Evolutionary conservation across 768 basidiomycete genomes (phyloP), one percentile per base, ranked within the genome.

Genomic region (Auricularia sp.): DNA sequence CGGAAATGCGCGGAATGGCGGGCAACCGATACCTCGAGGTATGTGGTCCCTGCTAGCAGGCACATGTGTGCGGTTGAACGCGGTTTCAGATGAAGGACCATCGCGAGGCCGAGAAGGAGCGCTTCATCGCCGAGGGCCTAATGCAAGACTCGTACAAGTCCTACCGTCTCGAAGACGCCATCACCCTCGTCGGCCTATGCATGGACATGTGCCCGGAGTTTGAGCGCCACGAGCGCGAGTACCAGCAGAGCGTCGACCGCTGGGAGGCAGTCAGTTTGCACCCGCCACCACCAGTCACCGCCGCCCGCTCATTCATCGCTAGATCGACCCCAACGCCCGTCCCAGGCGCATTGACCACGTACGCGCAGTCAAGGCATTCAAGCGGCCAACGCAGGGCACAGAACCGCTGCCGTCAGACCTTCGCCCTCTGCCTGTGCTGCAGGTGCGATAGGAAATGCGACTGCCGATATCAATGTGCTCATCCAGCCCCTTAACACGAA

Each of bases 201-300:
- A 76, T 81, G 77, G 88, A 91, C 66, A 97, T 98, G 94, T 98
- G 95, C 72, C 94, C 95, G 2, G 85, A 89, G 51, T 97, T 92
- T 71, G 96, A 98, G 75, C 82, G 91, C 34, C 94, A 96, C 73
- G 82, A 93, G 68, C 82, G 96, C 44, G 93, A 98, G 73, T 83
- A 87, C 67, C 91, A 94, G 73, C 90, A 91, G 73, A 91, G 93
- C 69, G 80, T 98, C 1, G 88, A 90, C 67, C 83, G 86, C 69
- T 89, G 87, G 83, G 94, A 97, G 78, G 85, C 82, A 67, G 92
- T 95, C 76, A 68, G 89, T 63, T 59, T 35, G 29, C 29, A 29
- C 29, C 3, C 29, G 29, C 29, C 11, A 4, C 62, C 24, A 13
- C 24, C 11, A 16, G 16, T 37, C 13, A 35, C 29, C 34, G n/a